Conservation (phyloP, 345 rosid genomes). For the Citrus cavaleriei region DNA sequence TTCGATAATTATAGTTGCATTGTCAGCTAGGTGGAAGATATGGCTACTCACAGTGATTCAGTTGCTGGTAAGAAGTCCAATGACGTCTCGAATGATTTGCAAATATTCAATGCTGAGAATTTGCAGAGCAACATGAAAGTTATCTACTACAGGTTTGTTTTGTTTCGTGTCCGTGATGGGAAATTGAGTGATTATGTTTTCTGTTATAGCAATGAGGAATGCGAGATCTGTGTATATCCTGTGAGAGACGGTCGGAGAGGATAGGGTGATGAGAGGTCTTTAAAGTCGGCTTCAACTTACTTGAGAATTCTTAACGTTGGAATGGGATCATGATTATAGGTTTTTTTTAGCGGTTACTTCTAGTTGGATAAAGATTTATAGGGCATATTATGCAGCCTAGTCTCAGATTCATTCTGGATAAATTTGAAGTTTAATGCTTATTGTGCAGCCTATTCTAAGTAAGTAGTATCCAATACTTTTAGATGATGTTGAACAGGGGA, state of each 20-base stretch:
- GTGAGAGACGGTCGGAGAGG: not conserved
- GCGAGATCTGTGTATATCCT: not conserved
- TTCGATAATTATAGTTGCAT: not conserved
- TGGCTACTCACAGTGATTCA: slow-evolving; percentile 54
- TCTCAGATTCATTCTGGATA: not conserved
- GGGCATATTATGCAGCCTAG: not conserved
- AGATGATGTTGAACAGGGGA: not conserved
- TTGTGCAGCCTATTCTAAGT: not conserved
- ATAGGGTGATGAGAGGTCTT: not conserved
- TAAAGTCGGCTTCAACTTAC: not conserved
- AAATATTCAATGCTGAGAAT: slow-evolving; percentile 70
- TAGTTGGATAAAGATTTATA: not conserved
- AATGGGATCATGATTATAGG: not conserved
- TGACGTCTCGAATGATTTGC: slow-evolving; percentile 53
- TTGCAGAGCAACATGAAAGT: slow-evolving; percentile 89
- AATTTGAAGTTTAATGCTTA: not conserved
- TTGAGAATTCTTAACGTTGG: not conserved
- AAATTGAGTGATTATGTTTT: not conserved
- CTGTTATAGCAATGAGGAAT: not conserved
- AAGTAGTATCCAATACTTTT: not conserved
- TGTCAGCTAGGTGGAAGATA: slow-evolving; percentile 18
- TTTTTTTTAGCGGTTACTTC: not conserved
- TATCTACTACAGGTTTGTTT: slow-evolving; percentile 80
- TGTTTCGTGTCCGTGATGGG: slow-evolving; percentile 3
- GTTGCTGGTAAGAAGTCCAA: slow-evolving; percentile 62